Percentiles rank a stretch among this genome's conserved stretches.
These are phyloP conservation scores for Candida incommunis DNA, from an alignment of 805 yeast genomes.

Conservation along the genomic window DNA sequence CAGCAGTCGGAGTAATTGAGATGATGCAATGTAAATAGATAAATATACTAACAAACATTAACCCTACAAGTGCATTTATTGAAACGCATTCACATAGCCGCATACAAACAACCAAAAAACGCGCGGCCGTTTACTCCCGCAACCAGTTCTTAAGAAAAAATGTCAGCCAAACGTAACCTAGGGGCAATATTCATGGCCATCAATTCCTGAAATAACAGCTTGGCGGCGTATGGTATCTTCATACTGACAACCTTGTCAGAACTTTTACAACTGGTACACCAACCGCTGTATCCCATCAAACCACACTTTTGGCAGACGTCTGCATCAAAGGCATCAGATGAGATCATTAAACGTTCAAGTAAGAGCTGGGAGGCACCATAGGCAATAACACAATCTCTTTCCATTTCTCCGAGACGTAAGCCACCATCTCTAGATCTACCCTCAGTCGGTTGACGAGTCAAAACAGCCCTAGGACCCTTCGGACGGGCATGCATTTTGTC, in stretches of 20 bases:
- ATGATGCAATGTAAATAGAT: not conserved
- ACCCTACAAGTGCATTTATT: too few species aligned
- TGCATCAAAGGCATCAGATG: constrained; percentile 96
- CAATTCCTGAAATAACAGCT: constrained; percentile 89
- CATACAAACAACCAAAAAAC: too few species aligned
- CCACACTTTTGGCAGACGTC: constrained; percentile 93
- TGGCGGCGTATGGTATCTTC: constrained; percentile 99
- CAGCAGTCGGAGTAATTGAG: not conserved
- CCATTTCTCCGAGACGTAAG: constrained; percentile 97
- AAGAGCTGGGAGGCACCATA: constrained; percentile 95
- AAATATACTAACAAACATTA: not conserved
- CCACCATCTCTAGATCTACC: constrained; percentile 99
- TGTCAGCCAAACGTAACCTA: constrained; percentile 77
- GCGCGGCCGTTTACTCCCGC: too few species aligned
- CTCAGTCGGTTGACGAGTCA: constrained; percentile 97
- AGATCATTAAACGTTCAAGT: constrained; percentile 86
- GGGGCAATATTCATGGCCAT: constrained; percentile 99
- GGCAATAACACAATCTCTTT: constrained; percentile 98
- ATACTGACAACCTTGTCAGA: constrained; percentile 76
- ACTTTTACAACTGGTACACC: constrained; percentile 95
- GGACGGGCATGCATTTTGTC: constrained; percentile 99
- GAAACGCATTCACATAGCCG: too few species aligned
- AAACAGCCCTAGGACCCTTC: constrained; percentile 95
- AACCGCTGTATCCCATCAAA: constrained; percentile 89
- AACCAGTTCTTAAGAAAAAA: constrained; percentile 39